phyloP scores from a whole-genome alignment of 2,329 filamentous ascomycete species.

The Elsinoe perseae region DNA sequence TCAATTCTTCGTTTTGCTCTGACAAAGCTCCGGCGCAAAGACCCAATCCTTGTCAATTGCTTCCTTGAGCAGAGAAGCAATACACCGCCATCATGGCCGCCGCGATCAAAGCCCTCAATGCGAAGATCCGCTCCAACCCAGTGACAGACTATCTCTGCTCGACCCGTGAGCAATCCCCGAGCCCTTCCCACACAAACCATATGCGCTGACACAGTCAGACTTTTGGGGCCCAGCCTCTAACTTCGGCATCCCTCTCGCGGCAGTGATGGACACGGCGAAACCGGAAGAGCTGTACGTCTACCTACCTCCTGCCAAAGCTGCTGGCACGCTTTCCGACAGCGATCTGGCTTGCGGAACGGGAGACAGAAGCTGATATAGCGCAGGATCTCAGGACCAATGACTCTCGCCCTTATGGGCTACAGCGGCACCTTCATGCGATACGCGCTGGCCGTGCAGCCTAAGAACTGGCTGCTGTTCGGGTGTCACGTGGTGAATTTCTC shows the following conservation, averaged over 20 bases:
- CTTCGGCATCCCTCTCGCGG: slow-evolving; percentile 48
- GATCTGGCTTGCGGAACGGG: not conserved
- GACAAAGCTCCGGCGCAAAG: not conserved
- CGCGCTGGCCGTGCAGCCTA: slow-evolving; percentile 53
- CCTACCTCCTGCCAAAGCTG: not conserved
- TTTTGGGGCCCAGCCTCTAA: slow-evolving; percentile 48
- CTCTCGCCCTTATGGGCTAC: slow-evolving; percentile 53
- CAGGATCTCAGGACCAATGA: slow-evolving; percentile 47
- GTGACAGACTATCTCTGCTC: slow-evolving; percentile 46
- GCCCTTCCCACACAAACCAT: not conserved
- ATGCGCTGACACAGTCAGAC: slow-evolving; percentile 30
- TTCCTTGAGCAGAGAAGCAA: not conserved
- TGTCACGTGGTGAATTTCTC: slow-evolving; percentile 59
- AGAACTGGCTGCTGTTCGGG: slow-evolving; percentile 61
- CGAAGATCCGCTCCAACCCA: slow-evolving; percentile 45
- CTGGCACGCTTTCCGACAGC: not conserved
- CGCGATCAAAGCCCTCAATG: slow-evolving; percentile 47
- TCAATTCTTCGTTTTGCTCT: not conserved
- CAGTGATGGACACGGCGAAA: slow-evolving; percentile 48
- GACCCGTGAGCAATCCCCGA: slow-evolving; percentile 36
- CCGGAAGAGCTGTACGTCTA: slow-evolving; percentile 44
- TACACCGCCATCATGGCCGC: slow-evolving; percentile 38
- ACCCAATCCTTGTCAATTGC: not conserved
- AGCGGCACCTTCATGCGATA: slow-evolving; percentile 60
- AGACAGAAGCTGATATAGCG: not conserved